Conservation (phyloP, 495 filamentous ascomycete genomes). For the Trichoderma parareesei region DNA sequence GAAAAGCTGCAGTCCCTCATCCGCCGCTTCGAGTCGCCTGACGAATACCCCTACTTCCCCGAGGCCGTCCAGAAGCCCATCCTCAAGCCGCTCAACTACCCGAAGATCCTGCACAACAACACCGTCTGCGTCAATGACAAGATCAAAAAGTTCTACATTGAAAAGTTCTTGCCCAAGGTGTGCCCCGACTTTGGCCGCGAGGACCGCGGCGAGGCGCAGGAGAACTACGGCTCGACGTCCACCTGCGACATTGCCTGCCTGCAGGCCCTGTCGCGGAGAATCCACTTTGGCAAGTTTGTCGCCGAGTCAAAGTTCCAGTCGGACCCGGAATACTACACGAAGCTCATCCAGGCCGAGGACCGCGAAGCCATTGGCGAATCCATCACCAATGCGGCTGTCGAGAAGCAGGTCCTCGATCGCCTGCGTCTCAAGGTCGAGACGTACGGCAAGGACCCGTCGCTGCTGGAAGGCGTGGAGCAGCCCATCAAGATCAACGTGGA, state of each 20-base stretch:
- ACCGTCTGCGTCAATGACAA: constrained; percentile 82
- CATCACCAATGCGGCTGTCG: constrained; percentile 84
- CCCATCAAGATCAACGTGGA: constrained; percentile 79
- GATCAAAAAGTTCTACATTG: constrained; percentile 78
- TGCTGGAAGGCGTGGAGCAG: constrained; percentile 20
- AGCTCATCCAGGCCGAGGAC: constrained; percentile 72
- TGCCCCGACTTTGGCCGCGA: constrained; percentile 63
- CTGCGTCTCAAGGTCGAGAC: constrained; percentile 86
- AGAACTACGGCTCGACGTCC: constrained; percentile 92
- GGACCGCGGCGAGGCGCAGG: constrained; percentile 76
- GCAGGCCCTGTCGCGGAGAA: constrained; percentile 82
- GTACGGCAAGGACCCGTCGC: constrained; percentile 80
- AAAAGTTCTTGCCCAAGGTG: constrained; percentile 71
- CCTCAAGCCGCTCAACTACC: constrained; percentile 81
- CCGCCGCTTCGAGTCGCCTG: constrained; percentile 89
- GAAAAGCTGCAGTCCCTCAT: constrained; percentile 90
- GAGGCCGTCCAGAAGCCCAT: constrained; percentile 71
- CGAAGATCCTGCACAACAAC: constrained; percentile 84
- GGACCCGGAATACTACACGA: constrained; percentile 70
- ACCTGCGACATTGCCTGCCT: constrained; percentile 86
- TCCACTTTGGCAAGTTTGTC: constrained; percentile 98
- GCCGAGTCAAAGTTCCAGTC: constrained; percentile 95
- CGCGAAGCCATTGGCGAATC: constrained; percentile 72
- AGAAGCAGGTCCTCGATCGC: constrained; percentile 84
- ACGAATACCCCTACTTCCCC: constrained; percentile 98